A percentile compares a stretch with the other conserved stretches of the same genome.
Evolutionary conservation across 2,329 filamentous ascomycete species (phyloP).

Genomic region (Penicillium glabrum): DNA sequence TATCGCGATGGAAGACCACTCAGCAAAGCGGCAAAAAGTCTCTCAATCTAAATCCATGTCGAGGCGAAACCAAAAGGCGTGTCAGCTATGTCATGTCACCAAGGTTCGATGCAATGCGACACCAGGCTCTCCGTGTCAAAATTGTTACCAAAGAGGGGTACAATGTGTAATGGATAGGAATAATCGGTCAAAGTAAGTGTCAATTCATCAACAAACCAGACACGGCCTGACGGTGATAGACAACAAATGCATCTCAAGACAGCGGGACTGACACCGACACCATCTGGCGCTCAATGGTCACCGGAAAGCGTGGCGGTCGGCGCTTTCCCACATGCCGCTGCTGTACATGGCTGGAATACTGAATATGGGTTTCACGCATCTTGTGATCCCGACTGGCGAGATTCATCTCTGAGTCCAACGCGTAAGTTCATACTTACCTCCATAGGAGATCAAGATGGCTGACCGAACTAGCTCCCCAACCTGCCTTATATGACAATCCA

Average conservation of each 20-base stretch:
- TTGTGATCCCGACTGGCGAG: not conserved
- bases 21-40: not conserved
- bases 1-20: not conserved
- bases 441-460: not conserved
- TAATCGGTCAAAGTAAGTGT: not conserved
- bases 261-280: not conserved
- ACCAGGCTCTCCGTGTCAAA: conserved; percentile 7
- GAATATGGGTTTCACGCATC: not conserved
- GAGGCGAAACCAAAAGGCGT: conserved; percentile 4
- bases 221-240: not conserved
- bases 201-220: not conserved
- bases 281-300: not conserved
- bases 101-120: conserved; percentile 11
- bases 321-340: not conserved
- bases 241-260: not conserved
- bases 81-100: conserved; percentile 8
- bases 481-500: not conserved
- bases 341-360: not conserved
- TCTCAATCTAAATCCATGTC: not conserved
- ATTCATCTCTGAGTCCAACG: not conserved
- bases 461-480: not conserved
- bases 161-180: conserved; percentile 6
- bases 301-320: not conserved
- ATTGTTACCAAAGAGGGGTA: conserved; percentile 6
- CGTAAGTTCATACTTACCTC: not conserved